Percentiles rank a stretch among this genome's conserved stretches.
phyloP scores from a whole-genome alignment of 441 rosid genomes.

The Populus hybrid region DNA sequence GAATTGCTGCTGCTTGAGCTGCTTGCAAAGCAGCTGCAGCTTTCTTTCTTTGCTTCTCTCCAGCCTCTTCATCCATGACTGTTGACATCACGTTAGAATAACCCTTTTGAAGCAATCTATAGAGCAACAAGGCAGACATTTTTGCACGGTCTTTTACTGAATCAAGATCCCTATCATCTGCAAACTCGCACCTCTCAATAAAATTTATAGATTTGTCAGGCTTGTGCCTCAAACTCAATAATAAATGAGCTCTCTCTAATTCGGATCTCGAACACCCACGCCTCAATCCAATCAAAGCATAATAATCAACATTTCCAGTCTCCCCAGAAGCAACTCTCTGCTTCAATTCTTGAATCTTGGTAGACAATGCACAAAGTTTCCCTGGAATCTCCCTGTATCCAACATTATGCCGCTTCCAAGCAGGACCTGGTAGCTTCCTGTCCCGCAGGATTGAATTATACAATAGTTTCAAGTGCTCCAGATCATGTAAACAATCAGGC shows the following conservation, averaged over 20 bases:
- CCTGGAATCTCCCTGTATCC: constrained; percentile 76
- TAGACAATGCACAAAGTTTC: constrained; percentile 56
- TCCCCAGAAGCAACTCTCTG: constrained; percentile 70
- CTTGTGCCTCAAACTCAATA: constrained; percentile 67
- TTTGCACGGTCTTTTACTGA: constrained; percentile 69
- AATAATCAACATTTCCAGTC: constrained; percentile 72
- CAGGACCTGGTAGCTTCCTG: constrained; percentile 80
- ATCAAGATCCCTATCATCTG: constrained; percentile 61
- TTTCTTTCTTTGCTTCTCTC: constrained; percentile 59
- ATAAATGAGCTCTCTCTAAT: constrained; percentile 72
- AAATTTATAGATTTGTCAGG: constrained; percentile 71
- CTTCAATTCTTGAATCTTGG: constrained; percentile 62
- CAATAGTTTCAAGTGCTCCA: constrained; percentile 75
- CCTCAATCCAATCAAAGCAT: constrained; percentile 66
- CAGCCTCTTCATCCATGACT: constrained; percentile 60
- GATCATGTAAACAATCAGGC: constrained; percentile 78
- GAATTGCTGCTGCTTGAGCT: constrained; percentile 51
- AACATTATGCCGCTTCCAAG: constrained; percentile 76
- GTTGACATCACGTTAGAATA: constrained; percentile 55
- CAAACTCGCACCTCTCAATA: constrained; percentile 69
- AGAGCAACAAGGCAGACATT: constrained; percentile 72
- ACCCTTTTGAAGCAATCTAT: constrained; percentile 79
- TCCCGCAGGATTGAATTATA: constrained; percentile 78
- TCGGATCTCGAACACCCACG: constrained; percentile 82
- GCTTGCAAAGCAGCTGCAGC: constrained; percentile 43